phyloP scores from a whole-genome alignment of 371 early-diverging fungal genomes.

The Agmasoma carcini region DNA sequence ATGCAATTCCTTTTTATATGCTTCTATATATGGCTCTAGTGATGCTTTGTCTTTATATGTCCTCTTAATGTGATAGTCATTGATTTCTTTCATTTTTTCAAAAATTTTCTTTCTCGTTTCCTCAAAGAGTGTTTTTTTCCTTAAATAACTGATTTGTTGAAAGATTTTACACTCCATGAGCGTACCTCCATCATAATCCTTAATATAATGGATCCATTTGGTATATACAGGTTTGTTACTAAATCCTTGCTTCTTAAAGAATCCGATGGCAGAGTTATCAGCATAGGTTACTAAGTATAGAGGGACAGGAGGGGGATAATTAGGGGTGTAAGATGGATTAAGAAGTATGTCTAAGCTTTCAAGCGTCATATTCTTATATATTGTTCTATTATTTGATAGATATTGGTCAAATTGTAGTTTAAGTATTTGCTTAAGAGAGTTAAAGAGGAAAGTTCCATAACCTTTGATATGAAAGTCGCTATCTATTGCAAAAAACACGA shows the following conservation, averaged over 20 bases:
- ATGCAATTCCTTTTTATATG: background rate
- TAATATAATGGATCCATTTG: conserved; percentile 92
- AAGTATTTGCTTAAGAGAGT: conserved; percentile 48
- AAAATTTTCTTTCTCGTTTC: conserved; percentile 27
- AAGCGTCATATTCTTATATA: conserved; percentile 4
- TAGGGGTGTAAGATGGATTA: background rate
- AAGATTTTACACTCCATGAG: conserved; percentile 61
- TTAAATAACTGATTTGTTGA: conserved; percentile 48
- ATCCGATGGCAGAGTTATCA: conserved; percentile 95
- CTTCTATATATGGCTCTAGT: conserved; percentile 5
- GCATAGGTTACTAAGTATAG: conserved; percentile 87
- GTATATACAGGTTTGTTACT: conserved; percentile 79
- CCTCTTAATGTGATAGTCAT: conserved; percentile 18
- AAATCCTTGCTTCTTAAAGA: conserved; percentile 97
- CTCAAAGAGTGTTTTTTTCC: conserved; percentile 32
- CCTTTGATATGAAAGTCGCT: conserved; percentile 82
- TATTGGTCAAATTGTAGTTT: conserved; percentile 35
- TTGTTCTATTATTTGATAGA: background rate
- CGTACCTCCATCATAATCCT: conserved; percentile 98
- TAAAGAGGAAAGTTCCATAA: conserved; percentile 50
- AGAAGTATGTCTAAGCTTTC: background rate
- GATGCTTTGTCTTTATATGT: conserved; percentile 7
- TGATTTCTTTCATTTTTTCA: conserved; percentile 33
- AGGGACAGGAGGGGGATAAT: conserved; percentile 60
- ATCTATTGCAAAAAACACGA: conserved; percentile 91